Conservation (phyloP, 164 flowering plant species). For the Taxillus chinensis region DNA sequence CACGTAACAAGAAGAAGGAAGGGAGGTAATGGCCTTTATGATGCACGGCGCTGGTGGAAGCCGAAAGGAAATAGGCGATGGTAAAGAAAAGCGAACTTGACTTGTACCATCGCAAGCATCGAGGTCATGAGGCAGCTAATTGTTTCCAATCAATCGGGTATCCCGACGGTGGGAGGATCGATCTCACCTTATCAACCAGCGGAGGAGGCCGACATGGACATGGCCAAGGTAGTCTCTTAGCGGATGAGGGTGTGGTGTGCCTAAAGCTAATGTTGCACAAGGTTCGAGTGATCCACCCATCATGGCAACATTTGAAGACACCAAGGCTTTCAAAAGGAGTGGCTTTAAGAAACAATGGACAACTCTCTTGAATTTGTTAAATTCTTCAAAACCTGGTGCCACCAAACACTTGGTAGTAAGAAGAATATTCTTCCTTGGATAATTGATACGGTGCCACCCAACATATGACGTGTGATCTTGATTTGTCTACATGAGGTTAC, state of each 20-base stretch:
- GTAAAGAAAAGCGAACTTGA: not conserved
- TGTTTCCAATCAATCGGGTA: not conserved
- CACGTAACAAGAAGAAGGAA: too few relatives aligned
- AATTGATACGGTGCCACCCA: not conserved
- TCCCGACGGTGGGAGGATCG: not conserved
- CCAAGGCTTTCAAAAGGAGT: not conserved
- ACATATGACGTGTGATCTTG: not conserved
- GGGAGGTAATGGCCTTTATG: too few relatives aligned
- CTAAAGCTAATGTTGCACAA: not conserved
- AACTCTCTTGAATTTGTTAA: too few relatives aligned
- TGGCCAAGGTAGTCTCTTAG: not conserved
- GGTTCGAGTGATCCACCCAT: not conserved
- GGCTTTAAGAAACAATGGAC: not conserved
- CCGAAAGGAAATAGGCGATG: not conserved
- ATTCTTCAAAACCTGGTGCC: too few relatives aligned
- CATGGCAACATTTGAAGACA: too few relatives aligned
- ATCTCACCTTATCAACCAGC: not conserved
- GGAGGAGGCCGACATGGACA: not conserved
- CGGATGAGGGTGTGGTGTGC: not conserved
- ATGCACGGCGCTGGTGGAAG: not conserved
- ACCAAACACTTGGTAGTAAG: too few relatives aligned
- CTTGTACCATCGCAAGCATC: not conserved
- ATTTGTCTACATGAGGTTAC: not conserved
- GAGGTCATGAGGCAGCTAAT: not conserved
- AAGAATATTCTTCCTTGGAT: not conserved